Evolutionary conservation across 176 grass and related monocot species (phyloP).

Genomic region (Phoenix roebelenii): DNA sequence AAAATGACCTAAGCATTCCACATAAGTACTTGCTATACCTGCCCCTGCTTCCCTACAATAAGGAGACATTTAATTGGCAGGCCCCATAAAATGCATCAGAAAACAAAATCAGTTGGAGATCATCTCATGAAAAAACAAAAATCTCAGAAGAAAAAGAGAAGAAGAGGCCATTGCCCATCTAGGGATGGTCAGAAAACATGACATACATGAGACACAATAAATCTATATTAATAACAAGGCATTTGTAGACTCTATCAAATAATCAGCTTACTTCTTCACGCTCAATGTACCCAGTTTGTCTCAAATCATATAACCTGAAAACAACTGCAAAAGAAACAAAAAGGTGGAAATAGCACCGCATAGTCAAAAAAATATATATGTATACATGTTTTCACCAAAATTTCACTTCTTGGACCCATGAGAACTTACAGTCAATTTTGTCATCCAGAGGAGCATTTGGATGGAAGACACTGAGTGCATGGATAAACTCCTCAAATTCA

Average conservation of each 20-base stretch:
- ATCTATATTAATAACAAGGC: background rate
- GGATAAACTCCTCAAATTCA: conserved; percentile 85
- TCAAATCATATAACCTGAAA: conserved; percentile 83
- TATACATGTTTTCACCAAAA: conserved; percentile 1
- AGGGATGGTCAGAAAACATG: background rate
- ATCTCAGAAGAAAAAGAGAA: no score
- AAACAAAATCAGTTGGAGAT: no score
- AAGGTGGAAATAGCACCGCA: background rate
- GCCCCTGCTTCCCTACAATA: no score
- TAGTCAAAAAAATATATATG: background rate
- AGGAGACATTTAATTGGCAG: no score
- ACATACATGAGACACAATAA: background rate
- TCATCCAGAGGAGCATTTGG: conserved; percentile 54
- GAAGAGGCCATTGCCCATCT: no score
- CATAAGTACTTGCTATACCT: no score
- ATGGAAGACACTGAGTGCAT: conserved; percentile 74
- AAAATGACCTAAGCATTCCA: no score
- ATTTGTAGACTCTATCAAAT: background rate
- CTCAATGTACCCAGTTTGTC: conserved; percentile 75
- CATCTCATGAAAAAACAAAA: no score
- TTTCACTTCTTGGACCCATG: no score
- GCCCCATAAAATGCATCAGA: no score
- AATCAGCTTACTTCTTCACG: conserved; percentile 54
- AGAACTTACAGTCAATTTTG: conserved; percentile 67
- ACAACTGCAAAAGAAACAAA: conserved; percentile 58